Percentiles rank a stretch among this genome's conserved stretches.
These are phyloP conservation scores for Gilbertella persicaria DNA, from an alignment of 371 early-diverging fungal species.

Conservation along the genomic window DNA sequence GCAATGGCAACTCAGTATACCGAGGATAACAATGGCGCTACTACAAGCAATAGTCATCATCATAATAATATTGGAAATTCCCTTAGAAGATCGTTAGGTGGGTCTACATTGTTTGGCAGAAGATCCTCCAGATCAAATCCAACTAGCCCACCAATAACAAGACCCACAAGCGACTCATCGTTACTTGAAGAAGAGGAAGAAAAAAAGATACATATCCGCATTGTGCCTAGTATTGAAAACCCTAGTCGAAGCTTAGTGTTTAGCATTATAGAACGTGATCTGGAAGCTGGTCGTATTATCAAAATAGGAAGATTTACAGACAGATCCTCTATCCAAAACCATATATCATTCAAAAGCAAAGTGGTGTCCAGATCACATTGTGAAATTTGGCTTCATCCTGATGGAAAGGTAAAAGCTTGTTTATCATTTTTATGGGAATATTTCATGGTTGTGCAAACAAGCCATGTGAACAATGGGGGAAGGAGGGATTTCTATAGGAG, in stretches of 20 bases:
- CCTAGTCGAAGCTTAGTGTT: conserved; percentile 76
- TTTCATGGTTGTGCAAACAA: no score
- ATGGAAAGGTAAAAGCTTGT: conserved; percentile 67
- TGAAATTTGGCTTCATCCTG: conserved; percentile 83
- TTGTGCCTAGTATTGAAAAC: conserved; percentile 78
- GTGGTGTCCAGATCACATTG: conserved; percentile 94
- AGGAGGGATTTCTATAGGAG: no score
- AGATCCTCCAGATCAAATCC: conserved; percentile 10
- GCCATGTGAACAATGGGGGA: no score
- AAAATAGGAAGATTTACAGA: conserved; percentile 86
- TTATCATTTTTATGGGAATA: not conserved
- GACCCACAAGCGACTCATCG: conserved; percentile 10
- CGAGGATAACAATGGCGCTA: conserved; percentile 6
- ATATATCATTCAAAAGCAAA: conserved; percentile 89
- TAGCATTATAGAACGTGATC: conserved; percentile 79
- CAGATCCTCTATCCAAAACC: conserved; percentile 58
- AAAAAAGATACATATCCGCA: conserved; percentile 59
- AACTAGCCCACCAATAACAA: not conserved
- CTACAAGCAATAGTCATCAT: conserved; percentile 3
- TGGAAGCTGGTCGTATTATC: conserved; percentile 66
- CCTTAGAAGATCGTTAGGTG: conserved; percentile 19
- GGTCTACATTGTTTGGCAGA: conserved; percentile 15
- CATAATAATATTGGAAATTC: not conserved
- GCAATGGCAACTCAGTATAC: conserved; percentile 28
- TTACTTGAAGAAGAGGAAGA: not conserved